phyloP scores from a whole-genome alignment of 2,329 filamentous ascomycete species.

The Fusarium sp. region DNA sequence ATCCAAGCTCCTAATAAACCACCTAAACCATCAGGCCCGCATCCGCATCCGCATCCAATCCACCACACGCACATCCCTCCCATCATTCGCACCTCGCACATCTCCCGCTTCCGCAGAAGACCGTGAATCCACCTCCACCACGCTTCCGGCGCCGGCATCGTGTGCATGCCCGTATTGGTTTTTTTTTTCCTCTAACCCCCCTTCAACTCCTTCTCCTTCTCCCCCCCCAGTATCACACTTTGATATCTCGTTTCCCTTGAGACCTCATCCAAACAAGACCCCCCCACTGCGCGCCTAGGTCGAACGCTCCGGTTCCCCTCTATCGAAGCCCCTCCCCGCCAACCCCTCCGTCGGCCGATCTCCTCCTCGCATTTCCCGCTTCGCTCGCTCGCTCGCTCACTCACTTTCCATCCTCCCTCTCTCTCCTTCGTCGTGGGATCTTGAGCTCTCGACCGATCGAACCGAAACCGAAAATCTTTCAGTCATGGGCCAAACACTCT shows the following conservation, averaged over 20 bases:
- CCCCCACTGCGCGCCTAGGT: neutral
- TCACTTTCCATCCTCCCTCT: neutral
- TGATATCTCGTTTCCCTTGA: neutral
- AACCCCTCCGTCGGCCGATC: constrained; percentile 34
- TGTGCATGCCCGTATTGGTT: constrained; percentile 9
- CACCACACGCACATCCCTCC: constrained; percentile 1
- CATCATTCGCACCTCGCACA: constrained; percentile 10
- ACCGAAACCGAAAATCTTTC: constrained; percentile 26
- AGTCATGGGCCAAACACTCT: constrained; percentile 97
- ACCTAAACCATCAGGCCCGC: neutral
- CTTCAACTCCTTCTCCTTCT: constrained; percentile 11
- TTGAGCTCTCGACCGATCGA: constrained; percentile 43
- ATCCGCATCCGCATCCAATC: neutral
- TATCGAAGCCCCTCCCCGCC: constrained; percentile 22
- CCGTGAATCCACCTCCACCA: constrained; percentile 34
- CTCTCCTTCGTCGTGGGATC: constrained; percentile 28
- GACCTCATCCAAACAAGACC: neutral
- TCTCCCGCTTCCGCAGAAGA: constrained; percentile 29
- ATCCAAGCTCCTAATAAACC: neutral
- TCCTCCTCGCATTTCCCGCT: constrained; percentile 24
- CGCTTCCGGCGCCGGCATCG: constrained; percentile 35
- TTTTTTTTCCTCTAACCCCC: constrained; percentile 21
- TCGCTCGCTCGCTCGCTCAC: constrained; percentile 15
- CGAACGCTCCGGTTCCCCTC: constrained; percentile 16
- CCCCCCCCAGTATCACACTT: constrained; percentile 9